Evolutionary conservation across 139 green algal genomes (phyloP), one percentile per base, ranked within the genome.

Genomic region (Micractinium conductrix): DNA sequence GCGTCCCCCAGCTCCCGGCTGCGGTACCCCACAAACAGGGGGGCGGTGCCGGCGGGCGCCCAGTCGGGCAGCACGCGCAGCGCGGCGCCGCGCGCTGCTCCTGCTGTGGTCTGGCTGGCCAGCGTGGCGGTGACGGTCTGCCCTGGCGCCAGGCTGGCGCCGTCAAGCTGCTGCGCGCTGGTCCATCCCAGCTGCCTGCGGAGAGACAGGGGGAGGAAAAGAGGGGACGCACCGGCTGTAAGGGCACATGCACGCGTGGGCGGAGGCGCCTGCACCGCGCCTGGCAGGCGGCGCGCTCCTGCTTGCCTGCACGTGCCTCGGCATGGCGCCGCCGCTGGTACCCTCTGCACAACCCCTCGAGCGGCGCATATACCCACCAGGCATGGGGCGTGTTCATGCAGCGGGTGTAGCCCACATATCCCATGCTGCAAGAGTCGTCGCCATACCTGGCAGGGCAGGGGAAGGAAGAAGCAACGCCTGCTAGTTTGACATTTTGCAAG

Each of bases 321-420:
- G n/a, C n/a, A n/a, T n/a, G n/a, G n/a, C n/a, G n/a, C n/a, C n/a
- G n/a, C n/a, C n/a, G n/a, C n/a, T n/a, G n/a, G n/a, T n/a, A n/a
- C n/a, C n/a, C n/a, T n/a, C n/a, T n/a, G n/a, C n/a, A n/a, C n/a
- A n/a, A n/a, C n/a, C n/a, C n/a, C n/a, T n/a, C n/a, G n/a, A n/a
- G n/a, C n/a, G n/a, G n/a, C n/a, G n/a, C n/a, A n/a, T n/a, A n/a
- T n/a, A n/a, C n/a, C n/a, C n/a, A n/a, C n/a, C 84, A 90, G 42
- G 73, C 74, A 65, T 90, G 87, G 4, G 87, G 87, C 24, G 67
- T 58, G 78, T 88, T 89, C 74, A 82, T 88, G 79, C 87, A 88
- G 42, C 84, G 78, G 14, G n/a, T 6, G 1, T 26, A 8, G 74
- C 87, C 86, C 84, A 78, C 86, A 67, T 48, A 89, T 28, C 87